A percentile compares a stretch with the other conserved stretches of the same genome.
Conservation (phyloP, 331 rosid genomes). For the Malus hybrid region DNA sequence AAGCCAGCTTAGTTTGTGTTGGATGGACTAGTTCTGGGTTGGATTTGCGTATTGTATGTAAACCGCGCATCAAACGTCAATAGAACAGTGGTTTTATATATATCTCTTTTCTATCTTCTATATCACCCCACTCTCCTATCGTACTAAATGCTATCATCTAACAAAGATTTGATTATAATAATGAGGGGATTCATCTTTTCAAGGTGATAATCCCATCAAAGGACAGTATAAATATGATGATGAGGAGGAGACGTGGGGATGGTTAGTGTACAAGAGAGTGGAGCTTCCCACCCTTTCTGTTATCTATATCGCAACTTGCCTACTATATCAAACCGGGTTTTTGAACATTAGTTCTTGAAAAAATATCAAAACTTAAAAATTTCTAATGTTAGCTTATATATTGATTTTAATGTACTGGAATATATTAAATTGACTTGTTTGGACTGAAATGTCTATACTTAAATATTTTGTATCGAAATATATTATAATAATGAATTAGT, state of each 20-base stretch:
- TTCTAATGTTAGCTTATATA: too few species aligned
- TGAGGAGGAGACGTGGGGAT: neutral
- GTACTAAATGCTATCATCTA: conserved; percentile 6
- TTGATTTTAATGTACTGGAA: too few species aligned
- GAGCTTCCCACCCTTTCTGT: neutral
- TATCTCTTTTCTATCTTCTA: neutral
- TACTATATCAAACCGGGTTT: neutral
- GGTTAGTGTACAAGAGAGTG: neutral
- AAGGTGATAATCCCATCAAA: neutral
- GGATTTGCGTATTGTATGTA: conserved; percentile 36
- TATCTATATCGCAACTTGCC: neutral
- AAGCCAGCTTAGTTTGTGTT: conserved; percentile 43
- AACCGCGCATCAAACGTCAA: conserved; percentile 24
- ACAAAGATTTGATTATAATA: conserved; percentile 25
- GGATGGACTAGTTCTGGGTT: conserved; percentile 40
- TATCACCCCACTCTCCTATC: neutral
- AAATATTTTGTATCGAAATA: too few species aligned
- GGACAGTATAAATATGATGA: neutral
- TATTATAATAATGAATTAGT: too few species aligned
- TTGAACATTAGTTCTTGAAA: too few species aligned
- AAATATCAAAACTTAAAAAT: too few species aligned
- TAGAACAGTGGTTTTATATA: conserved; percentile 13
- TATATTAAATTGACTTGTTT: too few species aligned
- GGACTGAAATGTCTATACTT: too few species aligned
- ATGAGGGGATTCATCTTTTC: neutral